Base-by-base conservation (phyloP, 129 eudicot genomes). In the Scalesia atractyloides region DNA sequence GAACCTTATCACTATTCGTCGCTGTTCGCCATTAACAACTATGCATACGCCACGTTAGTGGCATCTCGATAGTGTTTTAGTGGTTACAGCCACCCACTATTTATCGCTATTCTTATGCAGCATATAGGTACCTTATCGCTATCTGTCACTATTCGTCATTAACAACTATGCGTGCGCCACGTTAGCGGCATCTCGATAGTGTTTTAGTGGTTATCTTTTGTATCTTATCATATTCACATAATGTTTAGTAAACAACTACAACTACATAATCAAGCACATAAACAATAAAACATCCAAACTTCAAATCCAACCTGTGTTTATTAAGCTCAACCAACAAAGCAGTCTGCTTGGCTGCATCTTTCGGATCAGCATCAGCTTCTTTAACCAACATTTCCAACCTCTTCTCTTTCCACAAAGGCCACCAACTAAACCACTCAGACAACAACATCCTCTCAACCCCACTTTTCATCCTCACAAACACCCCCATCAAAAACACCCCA, bases 391-490 rank as follows among this genome's bases (percentile, higher is more conserved):
- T 66, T 68, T 88, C 89, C 46, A 90, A 76, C 43, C 79, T 78
- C 76, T 86, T 90, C 82, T 88, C 97, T 63, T 84, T 81, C 95
- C 91, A 85, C 90, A 64, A 86, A 7, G 90, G 92, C 96, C 88
- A 84, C 96, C 90, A 86, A 59, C 76, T 75, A 34, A 88, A 84
- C 96, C 88, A 79, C 77, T 86, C 88, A 57, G 88, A 86, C 54
- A 79, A 36, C 74, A 76, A 10, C 73, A 86, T n/a, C 49, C 52
- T 84, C 81, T 84, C 91, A 41, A 66, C 97, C 44, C 80, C 82
- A 30, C 44, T 79, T 43, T 83, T 24, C 30, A 24, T 59, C 69
- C 19, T 94, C 74, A 76, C 72, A 73, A 82, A 81, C 17, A 88
- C 33, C 15, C 97, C 93, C 78, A 83, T 53, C 7, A 90, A 30